phyloP scores from a whole-genome alignment of 2,329 filamentous ascomycete genomes.

The Ophiostoma populinum region DNA sequence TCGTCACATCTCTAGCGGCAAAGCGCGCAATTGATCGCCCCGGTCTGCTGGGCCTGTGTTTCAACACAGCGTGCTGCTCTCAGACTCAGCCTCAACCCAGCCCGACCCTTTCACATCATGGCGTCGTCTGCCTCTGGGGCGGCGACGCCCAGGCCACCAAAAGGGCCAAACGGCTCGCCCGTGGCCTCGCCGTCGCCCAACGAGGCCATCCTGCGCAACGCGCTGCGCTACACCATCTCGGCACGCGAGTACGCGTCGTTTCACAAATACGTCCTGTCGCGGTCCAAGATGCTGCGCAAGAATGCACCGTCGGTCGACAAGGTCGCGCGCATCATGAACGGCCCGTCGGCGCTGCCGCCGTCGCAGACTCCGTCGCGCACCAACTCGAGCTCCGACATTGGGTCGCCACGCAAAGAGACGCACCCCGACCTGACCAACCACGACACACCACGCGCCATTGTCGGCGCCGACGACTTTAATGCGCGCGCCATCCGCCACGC shows the following conservation, averaged over 20 bases:
- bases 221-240: conserved; percentile 71
- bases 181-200: conserved; percentile 15
- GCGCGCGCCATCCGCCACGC: conserved; percentile 53
- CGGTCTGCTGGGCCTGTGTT: too few species aligned
- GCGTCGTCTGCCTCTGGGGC: conserved; percentile 9
- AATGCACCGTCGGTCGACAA: conserved; percentile 37
- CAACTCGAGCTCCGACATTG: conserved; percentile 5
- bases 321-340: conserved; percentile 37
- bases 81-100: too few species aligned
- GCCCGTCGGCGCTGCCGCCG: conserved; percentile 12
- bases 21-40: too few species aligned
- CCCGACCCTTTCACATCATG: conserved; percentile 2
- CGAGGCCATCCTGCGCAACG: conserved; percentile 67
- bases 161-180: neutral
- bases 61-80: too few species aligned
- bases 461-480: conserved; percentile 46
- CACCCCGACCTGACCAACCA: conserved; percentile 6
- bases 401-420: conserved; percentile 15
- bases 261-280: conserved; percentile 67
- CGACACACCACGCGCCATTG: conserved; percentile 3
- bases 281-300: conserved; percentile 40
- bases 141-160: conserved; percentile 7
- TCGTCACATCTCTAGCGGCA: too few species aligned
- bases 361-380: conserved; percentile 7
- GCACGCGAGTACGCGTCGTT: conserved; percentile 73